phyloP scores from a whole-genome alignment of 1,284 basidiomycete genomes.

The Cryptococcus jaspeensis region DNA sequence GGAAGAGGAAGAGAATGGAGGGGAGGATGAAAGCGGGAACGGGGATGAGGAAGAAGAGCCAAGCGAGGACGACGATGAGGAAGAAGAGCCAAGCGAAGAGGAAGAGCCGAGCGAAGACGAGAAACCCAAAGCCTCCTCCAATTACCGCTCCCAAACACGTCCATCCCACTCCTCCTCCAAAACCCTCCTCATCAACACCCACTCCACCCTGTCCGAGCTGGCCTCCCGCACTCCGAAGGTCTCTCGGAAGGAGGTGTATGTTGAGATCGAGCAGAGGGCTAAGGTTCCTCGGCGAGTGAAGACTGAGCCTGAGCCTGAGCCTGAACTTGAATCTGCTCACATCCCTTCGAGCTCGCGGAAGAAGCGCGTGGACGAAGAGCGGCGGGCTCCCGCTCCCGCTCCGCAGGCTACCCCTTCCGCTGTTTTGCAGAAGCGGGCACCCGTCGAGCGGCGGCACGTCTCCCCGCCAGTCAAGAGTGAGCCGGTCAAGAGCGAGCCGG shows the following conservation, averaged over 20 bases:
- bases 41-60: constrained; percentile 4
- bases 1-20: neutral
- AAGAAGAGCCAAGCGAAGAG: constrained; percentile 2
- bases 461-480: neutral
- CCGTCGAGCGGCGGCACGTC: neutral
- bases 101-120: neutral
- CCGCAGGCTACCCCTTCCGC: no score
- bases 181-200: no score
- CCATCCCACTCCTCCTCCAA: neutral
- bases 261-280: neutral
- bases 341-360: neutral
- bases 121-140: no score
- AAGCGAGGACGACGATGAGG: constrained; percentile 12
- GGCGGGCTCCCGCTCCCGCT: no score
- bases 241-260: no score
- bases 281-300: no score
- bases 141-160: neutral
- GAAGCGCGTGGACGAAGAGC: neutral
- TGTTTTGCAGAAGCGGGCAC: neutral
- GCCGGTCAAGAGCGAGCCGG: neutral
- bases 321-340: neutral
- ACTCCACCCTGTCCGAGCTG: no score
- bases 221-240: no score
- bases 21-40: constrained; percentile 2
- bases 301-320: neutral